Evolutionary conservation across 179 eudicot species (phyloP).

Genomic region (Pouteria campechiana): DNA sequence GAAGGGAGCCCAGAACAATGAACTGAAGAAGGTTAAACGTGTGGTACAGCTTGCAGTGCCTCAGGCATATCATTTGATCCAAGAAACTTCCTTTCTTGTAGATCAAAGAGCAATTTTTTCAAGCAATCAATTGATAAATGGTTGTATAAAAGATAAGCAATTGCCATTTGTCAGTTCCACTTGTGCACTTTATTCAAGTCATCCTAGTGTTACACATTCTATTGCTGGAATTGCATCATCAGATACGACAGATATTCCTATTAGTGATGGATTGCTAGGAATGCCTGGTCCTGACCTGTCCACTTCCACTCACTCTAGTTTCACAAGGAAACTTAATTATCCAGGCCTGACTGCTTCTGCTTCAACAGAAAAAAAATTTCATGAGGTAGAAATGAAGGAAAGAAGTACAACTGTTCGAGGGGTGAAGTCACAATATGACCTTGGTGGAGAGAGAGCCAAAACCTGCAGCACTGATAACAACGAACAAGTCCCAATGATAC

Average conservation of each 20-base stretch:
- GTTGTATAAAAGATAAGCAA: constrained; percentile 4
- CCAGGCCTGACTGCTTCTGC: constrained; percentile 15
- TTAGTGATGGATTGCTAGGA: constrained; percentile 22
- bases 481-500: constrained; percentile 30
- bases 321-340: constrained; percentile 29
- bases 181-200: no score
- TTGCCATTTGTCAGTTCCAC: constrained; percentile 6
- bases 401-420: no score
- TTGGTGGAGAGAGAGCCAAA: no score
- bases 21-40: constrained; percentile 77
- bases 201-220: no score
- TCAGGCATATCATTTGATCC: constrained; percentile 89
- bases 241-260: constrained; percentile 18
- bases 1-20: constrained; percentile 73
- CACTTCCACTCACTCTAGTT: constrained; percentile 22
- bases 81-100: constrained; percentile 83
- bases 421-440: no score
- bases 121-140: constrained; percentile 24
- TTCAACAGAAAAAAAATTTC: constrained; percentile 16
- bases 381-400: constrained; percentile 23
- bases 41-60: constrained; percentile 84
- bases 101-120: constrained; percentile 88
- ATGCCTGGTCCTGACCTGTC: constrained; percentile 22
- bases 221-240: constrained; percentile 12
- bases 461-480: no score